A percentile compares a stretch with the other conserved stretches of the same genome.
phyloP scores from a whole-genome alignment of 2,329 filamentous ascomycete genomes.

The Penicillium glabrum region DNA sequence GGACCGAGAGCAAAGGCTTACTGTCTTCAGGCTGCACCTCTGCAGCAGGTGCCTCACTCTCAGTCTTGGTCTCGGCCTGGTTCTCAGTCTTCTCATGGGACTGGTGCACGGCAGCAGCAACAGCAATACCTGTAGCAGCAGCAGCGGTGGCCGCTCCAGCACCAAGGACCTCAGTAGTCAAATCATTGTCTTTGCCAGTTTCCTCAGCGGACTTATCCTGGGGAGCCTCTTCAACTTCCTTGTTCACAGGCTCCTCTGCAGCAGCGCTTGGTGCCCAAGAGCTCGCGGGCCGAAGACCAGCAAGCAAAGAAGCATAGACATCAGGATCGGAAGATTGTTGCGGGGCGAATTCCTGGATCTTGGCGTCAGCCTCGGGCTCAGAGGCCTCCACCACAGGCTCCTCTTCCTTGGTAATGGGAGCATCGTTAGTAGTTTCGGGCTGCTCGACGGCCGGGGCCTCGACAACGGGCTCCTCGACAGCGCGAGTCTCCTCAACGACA shows the following conservation, averaged over 20 bases:
- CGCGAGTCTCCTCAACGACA: slow-evolving; percentile 3
- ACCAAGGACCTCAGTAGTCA: slow-evolving; percentile 26
- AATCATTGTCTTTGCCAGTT: slow-evolving; percentile 16
- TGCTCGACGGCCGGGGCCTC: slow-evolving; percentile 10
- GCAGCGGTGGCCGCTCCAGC: slow-evolving; percentile 29
- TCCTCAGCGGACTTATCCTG: slow-evolving; percentile 6
- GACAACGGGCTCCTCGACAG: slow-evolving; percentile 1
- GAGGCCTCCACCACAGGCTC: neutral
- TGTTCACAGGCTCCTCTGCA: slow-evolving; percentile 5
- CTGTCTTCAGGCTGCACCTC: slow-evolving; percentile 20
- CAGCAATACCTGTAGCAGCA: slow-evolving; percentile 25
- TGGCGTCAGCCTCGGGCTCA: neutral
- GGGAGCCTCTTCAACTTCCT: slow-evolving; percentile 9
- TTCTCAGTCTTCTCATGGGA: slow-evolving; percentile 2
- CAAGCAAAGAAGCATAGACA: slow-evolving; percentile 2
- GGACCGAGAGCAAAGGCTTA: slow-evolving; percentile 21
- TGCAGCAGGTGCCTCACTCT: neutral
- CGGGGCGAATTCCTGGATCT: neutral
- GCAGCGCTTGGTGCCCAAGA: neutral
- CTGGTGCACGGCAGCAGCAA: slow-evolving; percentile 20
- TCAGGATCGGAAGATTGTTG: neutral
- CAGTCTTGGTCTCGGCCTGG: neutral
- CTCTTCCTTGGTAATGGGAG: slow-evolving; percentile 4
- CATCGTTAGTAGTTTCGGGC: neutral
- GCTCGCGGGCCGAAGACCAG: slow-evolving; percentile 1